phyloP scores from a whole-genome alignment of 768 basidiomycete species.

The Mycena floridula region DNA sequence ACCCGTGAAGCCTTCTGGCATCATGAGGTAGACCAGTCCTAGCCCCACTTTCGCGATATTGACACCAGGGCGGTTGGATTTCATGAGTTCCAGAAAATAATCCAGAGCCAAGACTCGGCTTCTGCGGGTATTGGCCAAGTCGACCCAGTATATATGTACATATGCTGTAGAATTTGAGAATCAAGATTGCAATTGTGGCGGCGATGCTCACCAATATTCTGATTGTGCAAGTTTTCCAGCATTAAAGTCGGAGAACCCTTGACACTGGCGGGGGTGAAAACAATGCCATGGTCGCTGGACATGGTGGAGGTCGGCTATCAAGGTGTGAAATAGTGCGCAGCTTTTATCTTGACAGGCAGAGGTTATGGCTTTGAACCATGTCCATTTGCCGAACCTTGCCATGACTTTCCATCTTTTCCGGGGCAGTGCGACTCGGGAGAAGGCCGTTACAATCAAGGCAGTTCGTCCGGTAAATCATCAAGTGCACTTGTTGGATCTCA shows the following conservation, averaged over 20 bases:
- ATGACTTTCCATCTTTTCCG: no score
- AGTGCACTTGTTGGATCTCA: no score
- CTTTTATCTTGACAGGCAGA: no score
- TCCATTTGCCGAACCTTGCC: no score
- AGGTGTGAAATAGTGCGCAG: neutral
- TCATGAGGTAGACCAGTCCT: slow-evolving; percentile 5
- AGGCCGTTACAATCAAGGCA: no score
- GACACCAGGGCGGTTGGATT: slow-evolving; percentile 47
- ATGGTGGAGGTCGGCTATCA: neutral
- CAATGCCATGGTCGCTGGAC: neutral
- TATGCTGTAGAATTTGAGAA: slow-evolving; percentile 20
- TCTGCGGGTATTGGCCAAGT: slow-evolving; percentile 52
- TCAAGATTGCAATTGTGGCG: neutral
- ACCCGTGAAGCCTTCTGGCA: slow-evolving; percentile 24
- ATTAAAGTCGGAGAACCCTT: neutral
- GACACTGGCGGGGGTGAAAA: neutral
- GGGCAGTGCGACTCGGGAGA: no score
- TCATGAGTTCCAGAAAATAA: slow-evolving; percentile 49
- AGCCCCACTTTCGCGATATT: slow-evolving; percentile 30
- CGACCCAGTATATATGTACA: slow-evolving; percentile 63
- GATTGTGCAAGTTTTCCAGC: neutral
- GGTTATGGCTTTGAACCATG: no score
- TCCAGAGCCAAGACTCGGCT: slow-evolving; percentile 51
- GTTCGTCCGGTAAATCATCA: no score
- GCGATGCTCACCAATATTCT: neutral